Evolutionary conservation across 129 eudicot species (phyloP).

Genomic region (Helichrysum umbraculigerum): DNA sequence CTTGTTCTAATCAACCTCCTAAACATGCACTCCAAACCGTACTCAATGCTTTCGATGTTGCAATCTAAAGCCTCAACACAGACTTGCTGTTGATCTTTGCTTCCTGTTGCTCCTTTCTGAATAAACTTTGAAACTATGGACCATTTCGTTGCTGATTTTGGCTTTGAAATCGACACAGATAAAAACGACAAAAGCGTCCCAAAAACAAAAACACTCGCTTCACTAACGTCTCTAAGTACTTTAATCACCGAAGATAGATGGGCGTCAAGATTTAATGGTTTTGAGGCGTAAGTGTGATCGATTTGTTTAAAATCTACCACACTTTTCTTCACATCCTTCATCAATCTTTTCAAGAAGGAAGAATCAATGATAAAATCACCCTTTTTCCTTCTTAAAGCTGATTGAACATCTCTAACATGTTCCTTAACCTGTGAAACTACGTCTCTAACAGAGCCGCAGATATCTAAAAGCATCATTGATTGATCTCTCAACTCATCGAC

Average conservation of each 20-base stretch:
- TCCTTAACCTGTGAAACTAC: constrained; percentile 37
- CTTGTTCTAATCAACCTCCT: constrained; percentile 49
- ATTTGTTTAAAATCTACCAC: constrained; percentile 33
- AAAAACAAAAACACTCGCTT: constrained; percentile 32
- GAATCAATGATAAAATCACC: constrained; percentile 27
- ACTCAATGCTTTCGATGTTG: constrained; percentile 39
- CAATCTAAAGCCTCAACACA: constrained; percentile 36
- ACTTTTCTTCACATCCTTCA: constrained; percentile 35
- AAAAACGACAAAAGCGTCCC: constrained; percentile 38
- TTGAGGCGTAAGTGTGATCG: constrained; percentile 14
- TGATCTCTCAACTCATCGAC: constrained; percentile 36
- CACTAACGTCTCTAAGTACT: constrained; percentile 39
- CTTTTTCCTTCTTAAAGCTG: constrained; percentile 38
- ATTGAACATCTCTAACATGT: constrained; percentile 32
- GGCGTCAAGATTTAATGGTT: constrained; percentile 29
- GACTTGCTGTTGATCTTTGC: constrained; percentile 22
- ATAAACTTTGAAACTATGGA: constrained; percentile 43
- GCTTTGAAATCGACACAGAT: constrained; percentile 28
- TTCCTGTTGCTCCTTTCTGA: constrained; percentile 23
- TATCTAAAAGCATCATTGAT: constrained; percentile 42
- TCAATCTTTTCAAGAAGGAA: constrained; percentile 29
- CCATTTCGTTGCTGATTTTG: constrained; percentile 41
- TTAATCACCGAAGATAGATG: constrained; percentile 34
- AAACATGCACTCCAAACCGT: constrained; percentile 43
- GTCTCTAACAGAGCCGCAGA: constrained; percentile 37